These are phyloP conservation scores for Pharus latifolius DNA, from an alignment of 176 grass and related monocot species.

Conservation along the genomic window DNA sequence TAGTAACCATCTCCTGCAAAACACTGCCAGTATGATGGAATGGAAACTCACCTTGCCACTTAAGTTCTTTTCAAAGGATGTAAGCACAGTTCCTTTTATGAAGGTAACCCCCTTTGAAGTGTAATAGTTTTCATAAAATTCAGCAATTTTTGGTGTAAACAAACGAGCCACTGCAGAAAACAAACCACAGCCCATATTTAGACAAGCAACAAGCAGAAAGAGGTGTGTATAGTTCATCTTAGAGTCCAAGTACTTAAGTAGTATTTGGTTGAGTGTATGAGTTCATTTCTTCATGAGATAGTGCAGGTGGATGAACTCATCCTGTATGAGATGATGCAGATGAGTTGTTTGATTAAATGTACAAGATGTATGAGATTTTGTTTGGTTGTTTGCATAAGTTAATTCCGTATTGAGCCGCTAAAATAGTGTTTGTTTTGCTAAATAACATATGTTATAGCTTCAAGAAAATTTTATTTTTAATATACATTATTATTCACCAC, in stretches of 20 bases:
- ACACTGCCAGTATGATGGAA: neutral
- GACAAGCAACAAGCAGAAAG: neutral
- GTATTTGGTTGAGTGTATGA: too few species aligned
- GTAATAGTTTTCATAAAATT: conserved; percentile 88
- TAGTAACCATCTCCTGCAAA: neutral
- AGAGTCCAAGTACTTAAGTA: neutral
- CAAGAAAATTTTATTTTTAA: too few species aligned
- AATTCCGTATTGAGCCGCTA: too few species aligned
- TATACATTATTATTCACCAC: too few species aligned
- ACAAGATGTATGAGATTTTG: too few species aligned
- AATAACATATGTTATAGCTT: too few species aligned
- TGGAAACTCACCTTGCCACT: conserved; percentile 47
- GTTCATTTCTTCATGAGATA: too few species aligned
- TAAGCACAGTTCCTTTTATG: conserved; percentile 76
- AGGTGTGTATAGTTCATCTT: neutral
- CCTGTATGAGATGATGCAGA: too few species aligned
- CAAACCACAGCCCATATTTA: neutral
- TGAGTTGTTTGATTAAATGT: too few species aligned
- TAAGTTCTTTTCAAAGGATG: conserved; percentile 68
- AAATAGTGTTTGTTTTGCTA: too few species aligned
- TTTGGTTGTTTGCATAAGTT: too few species aligned
- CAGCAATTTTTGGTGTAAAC: conserved; percentile 83
- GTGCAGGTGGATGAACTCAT: too few species aligned
- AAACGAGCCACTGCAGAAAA: conserved; percentile 65
- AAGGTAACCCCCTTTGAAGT: conserved; percentile 70